Percentiles rank a stretch among this genome's conserved stretches.
Evolutionary conservation across 805 yeast genomes (phyloP).

Genomic region (Wickerhamiella cacticola): DNA sequence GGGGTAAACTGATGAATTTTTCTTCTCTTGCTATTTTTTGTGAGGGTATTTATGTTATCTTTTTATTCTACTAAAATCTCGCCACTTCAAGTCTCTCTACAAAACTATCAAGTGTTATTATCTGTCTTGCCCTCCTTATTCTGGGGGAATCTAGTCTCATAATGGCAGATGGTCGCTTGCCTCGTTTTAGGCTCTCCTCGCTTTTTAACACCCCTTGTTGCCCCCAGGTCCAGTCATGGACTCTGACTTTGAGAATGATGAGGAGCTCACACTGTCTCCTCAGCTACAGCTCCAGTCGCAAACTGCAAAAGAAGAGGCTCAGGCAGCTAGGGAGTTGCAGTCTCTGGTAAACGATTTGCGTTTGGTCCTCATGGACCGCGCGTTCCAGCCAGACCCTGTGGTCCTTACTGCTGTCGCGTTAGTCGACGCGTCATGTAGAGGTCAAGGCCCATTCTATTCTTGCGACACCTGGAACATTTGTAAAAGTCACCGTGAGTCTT

Average conservation of each 20-base stretch:
- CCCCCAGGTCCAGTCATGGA: constrained; percentile 2
- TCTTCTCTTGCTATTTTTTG: too few relatives aligned
- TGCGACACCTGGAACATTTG: constrained; percentile 10
- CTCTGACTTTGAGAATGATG: constrained; percentile 8
- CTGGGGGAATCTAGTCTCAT: too few relatives aligned
- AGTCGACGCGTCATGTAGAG: constrained; percentile 11
- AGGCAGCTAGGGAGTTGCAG: constrained; percentile 10
- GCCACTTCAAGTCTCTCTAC: too few relatives aligned
- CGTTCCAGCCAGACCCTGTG: neutral
- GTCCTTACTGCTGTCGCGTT: constrained; percentile 8
- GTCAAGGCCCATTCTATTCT: constrained; percentile 3
- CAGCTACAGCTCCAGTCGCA: constrained; percentile 1
- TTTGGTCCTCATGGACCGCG: constrained; percentile 4
- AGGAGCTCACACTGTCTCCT: neutral
- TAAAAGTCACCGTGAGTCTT: neutral
- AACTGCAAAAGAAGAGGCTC: neutral
- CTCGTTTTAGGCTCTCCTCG: too few relatives aligned
- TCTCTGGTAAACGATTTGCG: constrained; percentile 2
- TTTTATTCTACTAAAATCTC: too few relatives aligned
- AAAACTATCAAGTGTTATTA: too few relatives aligned
- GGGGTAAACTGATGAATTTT: too few relatives aligned
- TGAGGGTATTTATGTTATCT: too few relatives aligned
- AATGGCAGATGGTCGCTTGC: too few relatives aligned
- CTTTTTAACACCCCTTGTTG: neutral
- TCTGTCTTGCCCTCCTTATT: too few relatives aligned